Base-by-base conservation (phyloP, 768 basidiomycete species). In the Mycena galericulata region DNA sequence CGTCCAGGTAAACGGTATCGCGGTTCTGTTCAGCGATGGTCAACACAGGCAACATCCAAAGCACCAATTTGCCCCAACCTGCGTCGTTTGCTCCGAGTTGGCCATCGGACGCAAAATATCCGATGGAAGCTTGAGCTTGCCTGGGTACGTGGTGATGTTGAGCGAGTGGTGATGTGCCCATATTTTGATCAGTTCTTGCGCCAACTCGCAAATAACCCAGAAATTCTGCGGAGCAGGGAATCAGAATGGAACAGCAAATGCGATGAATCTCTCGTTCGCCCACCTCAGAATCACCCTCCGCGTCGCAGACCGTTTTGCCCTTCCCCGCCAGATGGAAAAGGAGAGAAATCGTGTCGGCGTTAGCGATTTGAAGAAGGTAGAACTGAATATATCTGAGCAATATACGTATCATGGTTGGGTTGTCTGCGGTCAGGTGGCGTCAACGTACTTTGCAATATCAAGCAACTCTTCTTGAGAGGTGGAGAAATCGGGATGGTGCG, bases 401-500 rank as follows among this genome's bases (percentile, higher is more conserved):
- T 6, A 36, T 41, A 61, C 20, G 70, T 50, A 34, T 56, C 32
- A 58, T 22, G 4, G 4, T 53, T 18, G 34, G 55, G 15, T 36
- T 50, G 40, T 22, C 7, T 38, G 38, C 24, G 49, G n/a, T n/a
- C n/a, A n/a, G 20, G 45, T 53, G 27, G 41, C 30, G 7, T 22
- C 27, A 10, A 75, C 91, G 50, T 71, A 98, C 96, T 92, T 94
- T 26, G 92, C 90, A 73, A 96, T 91, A 73, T 93, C 91, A 36
- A 88, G 83, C 40, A 97, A 77, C 45, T 90, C 90, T 36, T 93
- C 92, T 40, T 88, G 85, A 3, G 85, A 84, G 47, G 83, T 85
- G 22, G 84, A 86, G 73, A 96, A 97, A 79, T 99, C 98, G 5
- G 97, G 97, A 76, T 99, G 98, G 75, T 98, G 97, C 0, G 96